Percentiles rank a stretch among this genome's conserved stretches.
These are phyloP conservation scores for Strobilomyces dryophilus DNA, from an alignment of 768 basidiomycete genomes.

Conservation along the genomic window DNA sequence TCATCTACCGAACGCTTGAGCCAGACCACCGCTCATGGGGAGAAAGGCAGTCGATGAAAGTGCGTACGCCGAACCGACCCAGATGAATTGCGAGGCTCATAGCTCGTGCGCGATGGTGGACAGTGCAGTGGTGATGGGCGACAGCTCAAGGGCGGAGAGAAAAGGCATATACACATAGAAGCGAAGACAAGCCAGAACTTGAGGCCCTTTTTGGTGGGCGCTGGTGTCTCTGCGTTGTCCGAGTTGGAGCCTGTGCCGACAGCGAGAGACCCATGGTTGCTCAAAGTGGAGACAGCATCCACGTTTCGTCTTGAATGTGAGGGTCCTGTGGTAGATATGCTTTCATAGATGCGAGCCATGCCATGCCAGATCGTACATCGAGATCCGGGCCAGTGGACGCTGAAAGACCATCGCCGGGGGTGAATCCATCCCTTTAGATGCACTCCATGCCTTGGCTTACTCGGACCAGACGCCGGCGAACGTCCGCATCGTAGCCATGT, in stretches of 20 bases:
- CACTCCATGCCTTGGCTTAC: slow-evolving; percentile 50
- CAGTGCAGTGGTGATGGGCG: slow-evolving; percentile 29
- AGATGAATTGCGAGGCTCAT: slow-evolving; percentile 27
- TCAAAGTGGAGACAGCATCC: neutral
- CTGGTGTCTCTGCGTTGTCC: neutral
- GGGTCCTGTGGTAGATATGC: neutral
- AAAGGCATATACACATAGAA: slow-evolving; percentile 23
- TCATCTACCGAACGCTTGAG: slow-evolving; percentile 30
- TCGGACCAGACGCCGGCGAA: slow-evolving; percentile 42
- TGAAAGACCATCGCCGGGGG: neutral
- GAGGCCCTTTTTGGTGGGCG: slow-evolving; percentile 7
- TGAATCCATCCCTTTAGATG: slow-evolving; percentile 39
- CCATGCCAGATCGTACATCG: neutral
- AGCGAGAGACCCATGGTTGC: neutral
- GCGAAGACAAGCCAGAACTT: slow-evolving; percentile 29
- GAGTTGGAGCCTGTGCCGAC: neutral
- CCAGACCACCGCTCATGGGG: slow-evolving; percentile 33
- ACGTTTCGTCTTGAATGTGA: neutral
- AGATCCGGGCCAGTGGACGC: neutral
- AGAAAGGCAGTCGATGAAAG: slow-evolving; percentile 35
- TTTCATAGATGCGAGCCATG: neutral
- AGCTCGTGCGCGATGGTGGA: slow-evolving; percentile 32
- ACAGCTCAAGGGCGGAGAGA: slow-evolving; percentile 27
- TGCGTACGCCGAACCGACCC: slow-evolving; percentile 37
- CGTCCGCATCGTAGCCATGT: slow-evolving; percentile 49